These are phyloP conservation scores for Luzula sylvatica DNA, from an alignment of 176 grass and related monocot genomes.

Conservation along the genomic window DNA sequence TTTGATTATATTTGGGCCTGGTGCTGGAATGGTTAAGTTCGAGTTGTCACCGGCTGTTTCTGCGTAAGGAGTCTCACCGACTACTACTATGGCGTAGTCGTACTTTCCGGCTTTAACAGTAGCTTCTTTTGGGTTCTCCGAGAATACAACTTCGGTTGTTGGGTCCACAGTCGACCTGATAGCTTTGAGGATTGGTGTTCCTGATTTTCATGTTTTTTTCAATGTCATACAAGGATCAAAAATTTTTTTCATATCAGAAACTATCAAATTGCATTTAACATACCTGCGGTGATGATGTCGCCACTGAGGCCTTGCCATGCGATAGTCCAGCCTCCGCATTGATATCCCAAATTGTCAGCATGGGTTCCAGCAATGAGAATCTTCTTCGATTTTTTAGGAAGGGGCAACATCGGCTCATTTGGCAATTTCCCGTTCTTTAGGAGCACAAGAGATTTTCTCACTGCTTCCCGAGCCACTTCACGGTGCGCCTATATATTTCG, in stretches of 20 bases:
- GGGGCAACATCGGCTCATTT: constrained; percentile 26
- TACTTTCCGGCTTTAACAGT: constrained; percentile 24
- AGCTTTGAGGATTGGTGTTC: constrained; percentile 53
- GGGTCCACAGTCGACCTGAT: constrained; percentile 41
- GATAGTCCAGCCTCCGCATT: constrained; percentile 75
- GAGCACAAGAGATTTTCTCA: constrained; percentile 73
- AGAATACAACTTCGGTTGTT: constrained; percentile 32
- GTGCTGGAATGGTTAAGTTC: constrained; percentile 43
- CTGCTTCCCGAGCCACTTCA: constrained; percentile 40
- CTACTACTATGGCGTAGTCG: constrained; percentile 45
- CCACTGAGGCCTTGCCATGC: constrained; percentile 51
- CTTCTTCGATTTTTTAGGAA: constrained; percentile 51
- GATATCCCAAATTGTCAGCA: constrained; percentile 54
- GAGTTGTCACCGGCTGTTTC: constrained; percentile 50
- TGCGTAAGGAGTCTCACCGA: constrained; percentile 49
- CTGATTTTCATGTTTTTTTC: constrained; percentile 10
- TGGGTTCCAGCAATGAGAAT: constrained; percentile 66
- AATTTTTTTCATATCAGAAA: too few species aligned
- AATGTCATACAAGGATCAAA: not conserved
- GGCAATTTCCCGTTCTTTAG: constrained; percentile 63
- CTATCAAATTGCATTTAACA: not conserved
- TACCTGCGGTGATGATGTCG: constrained; percentile 57
- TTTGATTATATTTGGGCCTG: constrained; percentile 49
- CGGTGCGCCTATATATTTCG: constrained; percentile 40
- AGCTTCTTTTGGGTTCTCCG: constrained; percentile 16